Base-by-base conservation (phyloP, 2,329 filamentous ascomycete species). In the Simplicillium aogashimaense region DNA sequence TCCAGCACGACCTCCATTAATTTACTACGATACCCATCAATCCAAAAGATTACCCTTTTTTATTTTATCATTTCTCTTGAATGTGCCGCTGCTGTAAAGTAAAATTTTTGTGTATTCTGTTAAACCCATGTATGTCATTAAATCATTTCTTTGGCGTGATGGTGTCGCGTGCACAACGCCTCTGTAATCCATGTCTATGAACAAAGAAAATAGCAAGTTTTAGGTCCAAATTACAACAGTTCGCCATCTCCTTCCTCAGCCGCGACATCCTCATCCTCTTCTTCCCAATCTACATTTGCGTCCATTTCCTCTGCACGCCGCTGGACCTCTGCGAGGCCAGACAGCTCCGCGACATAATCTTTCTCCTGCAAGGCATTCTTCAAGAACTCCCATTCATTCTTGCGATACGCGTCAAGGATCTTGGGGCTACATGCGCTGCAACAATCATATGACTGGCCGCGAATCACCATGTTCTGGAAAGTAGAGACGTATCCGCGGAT, bases 351-450 rank as follows among this genome's bases (percentile, higher is more conserved):
- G 0, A 94, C 83, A 54, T 83, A 92, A 2, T 86, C 81, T 53
- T 78, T 79, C 58, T 89, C 82, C 44, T 78, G 75, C 12, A 92
- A 61, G 0, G 86, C 86, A 42, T 71, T 70, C 64, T 81, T 81
- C 29, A 92, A 76, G 56, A 94, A 94, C 0, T 67, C 74, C 85
- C 86, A 94, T 0, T 80, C 81, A 35, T 81, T 74, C 2, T 61
- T 57, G 35, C 76, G 70, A 55, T 89, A 92, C 1, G 77, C 76
- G 1, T 72, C 67, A 1, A 90, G 59, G 20, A 94, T 78, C 34
- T 72, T 76, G 29, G 74, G 72, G 47, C 83, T 86, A 53, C 86
- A 94, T 2, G 84, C 86, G 37, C 83, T 87, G 60, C 86, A 94
- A 58, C 79, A 81, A 42, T 87, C 80, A 57, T 89, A 94, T 0